A percentile compares a stretch with the other conserved stretches of the same genome.
phyloP scores from a whole-genome alignment of 305 asterid genomes.

The Fraxinus sp. region DNA sequence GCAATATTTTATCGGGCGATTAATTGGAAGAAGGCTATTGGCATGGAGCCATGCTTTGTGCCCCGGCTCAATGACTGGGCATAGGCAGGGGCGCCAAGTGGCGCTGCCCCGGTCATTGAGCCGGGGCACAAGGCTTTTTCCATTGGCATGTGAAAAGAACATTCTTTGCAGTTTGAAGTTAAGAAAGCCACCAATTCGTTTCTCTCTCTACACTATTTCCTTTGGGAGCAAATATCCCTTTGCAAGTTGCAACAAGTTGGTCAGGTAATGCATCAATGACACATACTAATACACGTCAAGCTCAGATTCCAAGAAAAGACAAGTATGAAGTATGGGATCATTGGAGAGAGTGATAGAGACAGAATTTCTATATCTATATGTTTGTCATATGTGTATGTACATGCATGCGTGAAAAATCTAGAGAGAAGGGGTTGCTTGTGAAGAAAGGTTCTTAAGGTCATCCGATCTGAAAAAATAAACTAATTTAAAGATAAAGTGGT shows the following conservation, averaged over 20 bases:
- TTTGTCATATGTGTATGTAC: not conserved
- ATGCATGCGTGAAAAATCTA: not conserved
- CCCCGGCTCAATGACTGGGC: too few species aligned
- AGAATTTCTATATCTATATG: not conserved
- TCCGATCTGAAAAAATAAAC: conserved; percentile 29
- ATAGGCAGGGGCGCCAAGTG: too few species aligned
- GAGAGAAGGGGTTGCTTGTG: conserved; percentile 19
- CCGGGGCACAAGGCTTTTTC: too few species aligned
- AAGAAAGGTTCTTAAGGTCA: conserved; percentile 39
- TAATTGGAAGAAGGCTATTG: not conserved
- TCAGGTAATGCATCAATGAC: conserved; percentile 43
- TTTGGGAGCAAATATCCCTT: conserved; percentile 17
- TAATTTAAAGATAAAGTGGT: conserved; percentile 43
- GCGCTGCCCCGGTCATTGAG: too few species aligned
- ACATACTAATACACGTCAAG: conserved; percentile 51
- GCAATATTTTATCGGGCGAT: not conserved
- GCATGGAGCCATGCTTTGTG: not conserved
- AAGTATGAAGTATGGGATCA: conserved; percentile 48
- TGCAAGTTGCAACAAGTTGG: conserved; percentile 29
- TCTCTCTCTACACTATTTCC: conserved; percentile 8
- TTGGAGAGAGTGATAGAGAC: not conserved
- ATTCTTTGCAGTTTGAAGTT: conserved; percentile 23
- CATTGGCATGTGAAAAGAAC: too few species aligned
- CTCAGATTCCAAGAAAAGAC: conserved; percentile 57
- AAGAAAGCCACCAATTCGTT: conserved; percentile 47